These are phyloP conservation scores for Deinandra increscens DNA, from an alignment of 129 eudicot genomes.

Conservation along the genomic window DNA sequence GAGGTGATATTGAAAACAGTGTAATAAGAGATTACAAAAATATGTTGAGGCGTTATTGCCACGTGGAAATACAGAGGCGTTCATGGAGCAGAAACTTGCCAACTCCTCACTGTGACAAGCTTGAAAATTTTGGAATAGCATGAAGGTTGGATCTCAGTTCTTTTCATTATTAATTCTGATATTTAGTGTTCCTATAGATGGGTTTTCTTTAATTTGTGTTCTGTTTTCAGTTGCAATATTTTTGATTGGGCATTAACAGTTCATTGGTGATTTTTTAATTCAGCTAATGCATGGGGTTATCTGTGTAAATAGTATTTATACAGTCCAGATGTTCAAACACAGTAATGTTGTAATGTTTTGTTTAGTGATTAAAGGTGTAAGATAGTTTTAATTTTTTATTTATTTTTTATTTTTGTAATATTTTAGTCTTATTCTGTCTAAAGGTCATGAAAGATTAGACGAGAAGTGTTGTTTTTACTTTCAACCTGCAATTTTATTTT, in stretches of 20 bases:
- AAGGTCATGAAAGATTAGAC: not conserved
- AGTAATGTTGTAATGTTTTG: not conserved
- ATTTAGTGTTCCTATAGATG: not conserved
- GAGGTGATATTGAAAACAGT: conserved; percentile 60
- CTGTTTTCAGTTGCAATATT: not conserved
- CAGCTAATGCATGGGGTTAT: not conserved
- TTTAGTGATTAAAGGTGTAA: too few relatives aligned
- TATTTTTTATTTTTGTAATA: not conserved
- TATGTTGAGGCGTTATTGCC: conserved; percentile 83
- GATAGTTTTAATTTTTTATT: too few relatives aligned
- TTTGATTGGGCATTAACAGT: not conserved
- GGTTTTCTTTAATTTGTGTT: not conserved
- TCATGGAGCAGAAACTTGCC: conserved; percentile 90
- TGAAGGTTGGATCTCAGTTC: conserved; percentile 52
- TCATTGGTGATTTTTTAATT: not conserved
- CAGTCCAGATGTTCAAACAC: not conserved
- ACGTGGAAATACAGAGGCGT: conserved; percentile 89
- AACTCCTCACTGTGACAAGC: conserved; percentile 95
- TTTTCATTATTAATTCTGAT: not conserved
- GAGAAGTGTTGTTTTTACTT: not conserved
- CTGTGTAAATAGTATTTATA: not conserved
- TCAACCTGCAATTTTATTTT: not conserved
- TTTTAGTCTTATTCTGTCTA: not conserved
- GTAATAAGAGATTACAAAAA: conserved; percentile 80
- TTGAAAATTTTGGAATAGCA: conserved; percentile 56